A percentile compares a stretch with the other conserved stretches of the same genome.
Evolutionary conservation across 768 basidiomycete genomes (phyloP).

Genomic region (Calvatia gigantea): DNA sequence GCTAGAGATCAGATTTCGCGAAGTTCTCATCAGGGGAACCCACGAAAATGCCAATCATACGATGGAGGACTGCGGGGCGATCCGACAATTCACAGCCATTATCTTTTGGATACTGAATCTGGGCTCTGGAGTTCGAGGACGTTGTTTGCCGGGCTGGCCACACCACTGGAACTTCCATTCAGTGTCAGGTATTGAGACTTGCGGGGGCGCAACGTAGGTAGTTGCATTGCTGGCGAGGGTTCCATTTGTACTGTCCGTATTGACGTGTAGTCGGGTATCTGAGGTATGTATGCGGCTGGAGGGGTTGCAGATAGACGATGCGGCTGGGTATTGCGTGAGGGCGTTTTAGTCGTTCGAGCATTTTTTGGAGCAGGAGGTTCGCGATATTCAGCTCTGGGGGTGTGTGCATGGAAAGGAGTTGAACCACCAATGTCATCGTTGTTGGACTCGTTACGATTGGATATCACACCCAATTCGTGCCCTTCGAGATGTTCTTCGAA

Average conservation of each 20-base stretch:
- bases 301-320: conserved; percentile 29
- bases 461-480: conserved; percentile 44
- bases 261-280: conserved; percentile 27
- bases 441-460: conserved; percentile 10
- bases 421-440: conserved; percentile 6
- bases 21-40: background rate
- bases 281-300: conserved; percentile 32
- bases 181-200: conserved; percentile 20
- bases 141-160: background rate
- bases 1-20: background rate
- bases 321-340: conserved; percentile 17
- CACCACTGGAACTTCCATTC: background rate
- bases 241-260: conserved; percentile 50
- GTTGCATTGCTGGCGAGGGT: conserved; percentile 50
- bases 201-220: conserved; percentile 30
- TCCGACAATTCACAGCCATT: background rate
- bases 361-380: background rate
- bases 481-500: conserved; percentile 33
- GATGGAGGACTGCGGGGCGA: background rate
- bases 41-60: background rate
- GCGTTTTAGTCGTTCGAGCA: background rate
- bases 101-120: background rate
- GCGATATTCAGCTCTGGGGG: conserved; percentile 21
- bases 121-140: background rate
- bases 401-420: conserved; percentile 18